These are phyloP conservation scores for Botrytis medusae DNA, from an alignment of 2,329 filamentous ascomycete species.

Conservation along the genomic window DNA sequence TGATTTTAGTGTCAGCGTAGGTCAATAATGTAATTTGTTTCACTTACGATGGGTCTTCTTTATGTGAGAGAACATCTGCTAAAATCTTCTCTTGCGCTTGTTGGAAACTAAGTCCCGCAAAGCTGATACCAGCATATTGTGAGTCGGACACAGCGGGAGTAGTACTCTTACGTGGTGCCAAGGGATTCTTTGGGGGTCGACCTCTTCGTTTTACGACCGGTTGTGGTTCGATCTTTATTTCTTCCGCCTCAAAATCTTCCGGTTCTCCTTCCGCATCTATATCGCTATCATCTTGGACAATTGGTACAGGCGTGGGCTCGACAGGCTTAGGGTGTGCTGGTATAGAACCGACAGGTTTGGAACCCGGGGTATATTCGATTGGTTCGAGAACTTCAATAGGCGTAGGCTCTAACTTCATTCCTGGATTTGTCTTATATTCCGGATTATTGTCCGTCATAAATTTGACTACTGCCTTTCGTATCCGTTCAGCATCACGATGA, in stretches of 20 bases:
- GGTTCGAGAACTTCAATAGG: background rate
- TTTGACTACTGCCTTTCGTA: constrained; percentile 82
- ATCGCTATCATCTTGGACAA: constrained; percentile 47
- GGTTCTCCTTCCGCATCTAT: constrained; percentile 40
- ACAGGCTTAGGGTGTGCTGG: background rate
- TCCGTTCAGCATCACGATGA: constrained; percentile 81
- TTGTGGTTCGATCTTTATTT: constrained; percentile 31
- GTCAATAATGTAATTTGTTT: background rate
- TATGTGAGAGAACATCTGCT: constrained; percentile 66
- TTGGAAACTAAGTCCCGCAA: constrained; percentile 74
- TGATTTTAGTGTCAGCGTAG: constrained; percentile 38
- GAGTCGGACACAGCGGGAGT: constrained; percentile 50
- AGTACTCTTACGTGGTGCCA: constrained; percentile 41
- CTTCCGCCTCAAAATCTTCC: constrained; percentile 36
- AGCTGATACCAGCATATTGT: constrained; percentile 58
- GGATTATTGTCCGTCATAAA: constrained; percentile 87
- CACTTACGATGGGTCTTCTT: constrained; percentile 63
- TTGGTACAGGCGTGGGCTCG: constrained; percentile 50
- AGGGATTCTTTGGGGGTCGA: constrained; percentile 33
- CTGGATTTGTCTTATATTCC: constrained; percentile 65
- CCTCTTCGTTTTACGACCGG: constrained; percentile 30
- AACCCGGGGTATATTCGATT: background rate
- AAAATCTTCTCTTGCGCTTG: constrained; percentile 85
- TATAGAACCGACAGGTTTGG: background rate
- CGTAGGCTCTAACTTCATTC: constrained; percentile 71